Base-by-base conservation (phyloP, 345 rosid species). In the Chamaenerion angustifolium region DNA sequence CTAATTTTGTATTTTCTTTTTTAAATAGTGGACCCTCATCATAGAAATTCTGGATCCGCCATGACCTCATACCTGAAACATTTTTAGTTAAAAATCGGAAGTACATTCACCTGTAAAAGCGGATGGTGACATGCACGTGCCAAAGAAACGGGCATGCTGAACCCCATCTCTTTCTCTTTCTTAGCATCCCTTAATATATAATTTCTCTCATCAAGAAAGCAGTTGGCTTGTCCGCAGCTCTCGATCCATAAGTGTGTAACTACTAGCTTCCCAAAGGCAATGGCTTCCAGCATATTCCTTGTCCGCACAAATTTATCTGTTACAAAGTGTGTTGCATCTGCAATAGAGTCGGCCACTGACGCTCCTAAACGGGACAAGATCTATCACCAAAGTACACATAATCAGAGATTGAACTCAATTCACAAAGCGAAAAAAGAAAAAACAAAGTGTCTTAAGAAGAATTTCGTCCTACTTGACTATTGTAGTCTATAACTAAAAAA, bases 201-300 rank as follows among this genome's bases (percentile, higher is more conserved):
- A 43, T 59, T 53, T 65, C 68, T 82, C 68, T 87, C 96, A 57
- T 83, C 96, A 45, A 87, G 71, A 48, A 73, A 71, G 54, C 71
- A 70, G 52, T 76, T 75, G 43, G 82, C 87, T 57, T 72, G 85
- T 45, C 72, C 78, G 50, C 85, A 66, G 68, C 88, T 72, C 67
- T 83, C 83, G 51, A 87, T 82, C 94, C 96, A 87, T 60, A 73
- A 67, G 58, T 71, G 82, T 44, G 94, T 77, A 64, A 87, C 87
- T 54, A 87, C 76, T 25, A 85, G 94, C 65, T 83, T 87, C 16
- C 89, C 93, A 47, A 69, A 73, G 64, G 87, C 96, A 52, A 87
- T 79, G 52, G 96, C 94, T 73, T 80, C 94, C 55, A 87, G 57
- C 89, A 81, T 83, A 59, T 87, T 83, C 76, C 94, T 70, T 45